Evolutionary conservation across 495 filamentous ascomycete genomes (phyloP).

Genomic region (Aspergillus baeticus): DNA sequence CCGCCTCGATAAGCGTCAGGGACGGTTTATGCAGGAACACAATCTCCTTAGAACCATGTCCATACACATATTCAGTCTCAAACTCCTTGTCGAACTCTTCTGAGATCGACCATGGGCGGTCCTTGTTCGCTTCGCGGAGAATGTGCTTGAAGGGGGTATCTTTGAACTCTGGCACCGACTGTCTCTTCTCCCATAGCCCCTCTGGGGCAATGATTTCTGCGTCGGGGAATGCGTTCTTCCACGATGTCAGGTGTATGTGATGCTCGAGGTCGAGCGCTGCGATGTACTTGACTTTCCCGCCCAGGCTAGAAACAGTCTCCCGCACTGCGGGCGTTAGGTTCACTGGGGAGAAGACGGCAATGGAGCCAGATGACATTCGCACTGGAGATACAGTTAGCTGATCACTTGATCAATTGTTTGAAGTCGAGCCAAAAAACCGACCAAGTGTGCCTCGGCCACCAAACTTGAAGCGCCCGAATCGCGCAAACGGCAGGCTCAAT

Average conservation of each 20-base stretch:
- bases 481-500: slow-evolving; percentile 79
- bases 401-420: not conserved
- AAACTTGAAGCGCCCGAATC: slow-evolving; percentile 76
- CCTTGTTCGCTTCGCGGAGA: slow-evolving; percentile 57
- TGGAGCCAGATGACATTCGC: slow-evolving; percentile 66
- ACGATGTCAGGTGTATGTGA: slow-evolving; percentile 84
- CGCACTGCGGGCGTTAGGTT: slow-evolving; percentile 76
- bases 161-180: slow-evolving; percentile 61
- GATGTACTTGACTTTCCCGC: slow-evolving; percentile 76
- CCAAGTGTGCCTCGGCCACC: slow-evolving; percentile 86
- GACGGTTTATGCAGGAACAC: slow-evolving; percentile 83
- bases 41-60: slow-evolving; percentile 81
- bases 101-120: slow-evolving; percentile 49
- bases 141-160: slow-evolving; percentile 68
- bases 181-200: slow-evolving; percentile 82
- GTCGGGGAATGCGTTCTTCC: slow-evolving; percentile 74
- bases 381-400: slow-evolving; percentile 49
- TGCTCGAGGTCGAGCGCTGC: slow-evolving; percentile 87
- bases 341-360: slow-evolving; percentile 92
- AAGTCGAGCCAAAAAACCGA: slow-evolving; percentile 33
- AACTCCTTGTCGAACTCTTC: slow-evolving; percentile 85
- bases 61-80: slow-evolving; percentile 77
- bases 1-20: slow-evolving; percentile 82
- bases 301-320: slow-evolving; percentile 62
- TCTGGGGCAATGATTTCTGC: slow-evolving; percentile 82